phyloP scores from a whole-genome alignment of 352 stramenopile species.

The Globisporangium solare region DNA sequence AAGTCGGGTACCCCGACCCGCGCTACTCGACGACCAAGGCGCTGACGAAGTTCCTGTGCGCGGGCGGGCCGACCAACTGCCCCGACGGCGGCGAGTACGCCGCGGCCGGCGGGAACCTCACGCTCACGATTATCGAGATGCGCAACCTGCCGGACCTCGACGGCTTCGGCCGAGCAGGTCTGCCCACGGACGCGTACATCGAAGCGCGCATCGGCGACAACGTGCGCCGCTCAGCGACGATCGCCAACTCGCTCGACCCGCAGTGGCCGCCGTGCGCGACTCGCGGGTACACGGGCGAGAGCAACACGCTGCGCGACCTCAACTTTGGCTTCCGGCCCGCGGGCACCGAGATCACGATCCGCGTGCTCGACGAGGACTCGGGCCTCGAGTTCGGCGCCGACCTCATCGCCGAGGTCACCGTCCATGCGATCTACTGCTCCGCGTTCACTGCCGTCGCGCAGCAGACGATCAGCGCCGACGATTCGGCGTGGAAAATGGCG shows the following conservation, averaged over 20 bases:
- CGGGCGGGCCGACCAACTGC: conserved; percentile 57
- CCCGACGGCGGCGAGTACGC: conserved; percentile 65
- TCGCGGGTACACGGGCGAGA: conserved; percentile 34
- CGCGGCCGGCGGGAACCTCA: conserved; percentile 83
- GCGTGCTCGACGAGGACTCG: conserved; percentile 74
- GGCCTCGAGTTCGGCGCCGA: conserved; percentile 88
- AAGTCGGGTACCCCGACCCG: conserved; percentile 61
- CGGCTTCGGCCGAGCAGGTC: conserved; percentile 51
- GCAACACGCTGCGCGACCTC: conserved; percentile 59
- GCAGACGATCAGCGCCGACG: conserved; percentile 36
- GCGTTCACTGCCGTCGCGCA: conserved; percentile 52
- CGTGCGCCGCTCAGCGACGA: conserved; percentile 43
- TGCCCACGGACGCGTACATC: conserved; percentile 78
- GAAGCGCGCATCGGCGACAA: conserved; percentile 71
- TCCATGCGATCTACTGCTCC: conserved; percentile 83
- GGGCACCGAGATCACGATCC: conserved; percentile 68
- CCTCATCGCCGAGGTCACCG: conserved; percentile 58
- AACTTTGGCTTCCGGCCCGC: conserved; percentile 84
- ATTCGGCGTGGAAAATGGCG: conserved; percentile 59
- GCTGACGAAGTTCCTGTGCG: conserved; percentile 69
- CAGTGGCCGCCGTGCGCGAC: conserved; percentile 55
- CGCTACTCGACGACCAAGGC: conserved; percentile 45
- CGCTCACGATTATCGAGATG: conserved; percentile 80
- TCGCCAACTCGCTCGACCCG: conserved; percentile 71
- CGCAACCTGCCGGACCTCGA: conserved; percentile 84